Conservation (phyloP, 1,139 yeast genomes). For the Kodamaea sp. region DNA sequence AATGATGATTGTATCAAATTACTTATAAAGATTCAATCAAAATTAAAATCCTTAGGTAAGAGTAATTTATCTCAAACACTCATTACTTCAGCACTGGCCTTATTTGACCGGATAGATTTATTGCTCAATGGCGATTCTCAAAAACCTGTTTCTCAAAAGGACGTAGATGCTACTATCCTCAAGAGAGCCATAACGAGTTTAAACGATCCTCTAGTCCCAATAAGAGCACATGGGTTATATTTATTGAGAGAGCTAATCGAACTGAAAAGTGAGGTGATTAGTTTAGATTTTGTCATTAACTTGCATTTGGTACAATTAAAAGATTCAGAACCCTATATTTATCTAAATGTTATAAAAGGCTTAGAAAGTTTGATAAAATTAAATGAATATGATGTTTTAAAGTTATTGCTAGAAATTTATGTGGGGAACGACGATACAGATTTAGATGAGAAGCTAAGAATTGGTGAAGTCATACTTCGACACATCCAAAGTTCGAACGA, state of each 20-base stretch:
- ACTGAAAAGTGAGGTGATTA: constrained; percentile 46
- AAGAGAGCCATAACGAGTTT: constrained; percentile 62
- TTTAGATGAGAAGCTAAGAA: constrained; percentile 63
- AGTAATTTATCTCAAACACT: constrained; percentile 7
- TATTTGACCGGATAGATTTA: constrained; percentile 27
- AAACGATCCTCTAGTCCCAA: constrained; percentile 77
- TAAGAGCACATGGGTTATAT: constrained; percentile 81
- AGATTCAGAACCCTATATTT: constrained; percentile 84
- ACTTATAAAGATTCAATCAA: constrained; percentile 26
- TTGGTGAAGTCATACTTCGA: constrained; percentile 77
- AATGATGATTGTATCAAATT: constrained; percentile 19
- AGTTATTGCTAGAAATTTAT: constrained; percentile 42
- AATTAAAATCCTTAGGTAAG: constrained; percentile 20
- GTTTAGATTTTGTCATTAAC: constrained; percentile 52
- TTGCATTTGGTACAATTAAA: constrained; percentile 63
- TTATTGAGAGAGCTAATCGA: constrained; percentile 58
- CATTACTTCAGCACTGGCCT: constrained; percentile 22
- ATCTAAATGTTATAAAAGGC: constrained; percentile 79
- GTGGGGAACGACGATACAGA: constrained; percentile 25
- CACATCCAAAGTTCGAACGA: constrained; percentile 51
- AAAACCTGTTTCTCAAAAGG: constrained; percentile 12
- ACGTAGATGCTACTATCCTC: constrained; percentile 29
- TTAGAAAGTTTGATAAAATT: constrained; percentile 54
- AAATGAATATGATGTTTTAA: constrained; percentile 38
- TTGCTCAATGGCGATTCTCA: constrained; percentile 27